These are phyloP conservation scores for Mycena galericulata DNA, from an alignment of 768 basidiomycete species.

Conservation along the genomic window DNA sequence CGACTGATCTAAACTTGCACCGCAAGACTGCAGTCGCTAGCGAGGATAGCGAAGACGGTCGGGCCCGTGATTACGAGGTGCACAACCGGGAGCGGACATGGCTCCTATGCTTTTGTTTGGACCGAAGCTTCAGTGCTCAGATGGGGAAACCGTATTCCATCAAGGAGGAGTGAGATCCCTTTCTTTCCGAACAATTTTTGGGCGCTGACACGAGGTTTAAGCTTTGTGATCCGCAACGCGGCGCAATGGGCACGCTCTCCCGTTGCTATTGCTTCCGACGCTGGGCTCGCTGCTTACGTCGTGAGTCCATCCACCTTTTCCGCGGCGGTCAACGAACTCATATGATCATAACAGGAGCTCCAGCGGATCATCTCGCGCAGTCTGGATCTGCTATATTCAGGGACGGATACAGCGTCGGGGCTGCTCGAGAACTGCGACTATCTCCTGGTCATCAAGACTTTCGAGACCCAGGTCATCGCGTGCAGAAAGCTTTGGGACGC, in stretches of 20 bases:
- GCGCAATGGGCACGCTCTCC: conserved; percentile 79
- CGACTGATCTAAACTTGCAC: conserved; percentile 94
- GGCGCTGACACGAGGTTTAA: conserved; percentile 44
- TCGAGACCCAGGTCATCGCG: conserved; percentile 80
- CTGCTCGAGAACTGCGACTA: conserved; percentile 89
- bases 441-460: conserved; percentile 82
- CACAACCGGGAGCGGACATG: conserved; percentile 96
- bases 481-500: conserved; percentile 69
- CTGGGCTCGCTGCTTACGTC: conserved; percentile 79
- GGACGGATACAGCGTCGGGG: conserved; percentile 82
- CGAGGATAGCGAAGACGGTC: conserved; percentile 82
- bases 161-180: conserved; percentile 85
- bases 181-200: conserved; percentile 17
- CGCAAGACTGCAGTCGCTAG: conserved; percentile 77
- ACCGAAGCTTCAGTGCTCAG: conserved; percentile 92
- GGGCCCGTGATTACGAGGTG: conserved; percentile 83
- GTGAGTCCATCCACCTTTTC: conserved; percentile 56
- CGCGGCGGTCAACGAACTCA: conserved; percentile 1
- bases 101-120: conserved; percentile 88
- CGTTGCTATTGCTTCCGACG: conserved; percentile 72
- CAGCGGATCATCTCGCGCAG: conserved; percentile 92
- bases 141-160: conserved; percentile 97
- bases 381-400: conserved; percentile 91
- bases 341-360: conserved; percentile 65
- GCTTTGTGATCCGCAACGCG: conserved; percentile 90